These are phyloP conservation scores for Batrachochytrium dendrobatidis DNA, from an alignment of 371 early-diverging fungal genomes.

Conservation along the genomic window DNA sequence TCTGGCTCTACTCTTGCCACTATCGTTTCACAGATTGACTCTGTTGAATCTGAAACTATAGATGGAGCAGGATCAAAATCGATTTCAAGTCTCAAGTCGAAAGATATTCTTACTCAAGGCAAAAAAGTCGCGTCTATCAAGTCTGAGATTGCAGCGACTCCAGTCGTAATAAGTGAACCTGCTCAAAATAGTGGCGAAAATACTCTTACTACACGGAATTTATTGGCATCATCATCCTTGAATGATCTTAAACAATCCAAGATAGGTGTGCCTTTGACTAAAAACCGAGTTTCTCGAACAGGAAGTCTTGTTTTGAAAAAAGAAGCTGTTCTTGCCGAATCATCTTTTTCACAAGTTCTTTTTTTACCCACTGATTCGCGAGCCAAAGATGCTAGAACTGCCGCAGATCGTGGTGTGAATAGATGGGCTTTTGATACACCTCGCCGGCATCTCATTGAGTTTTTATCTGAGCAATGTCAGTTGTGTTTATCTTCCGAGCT, in stretches of 20 bases:
- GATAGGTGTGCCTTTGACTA: conserved; percentile 3
- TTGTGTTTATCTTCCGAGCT: conserved; percentile 53
- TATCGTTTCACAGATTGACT: conserved; percentile 27
- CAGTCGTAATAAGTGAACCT: too few relatives aligned
- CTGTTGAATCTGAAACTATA: not conserved
- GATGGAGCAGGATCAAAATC: not conserved
- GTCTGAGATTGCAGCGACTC: too few relatives aligned
- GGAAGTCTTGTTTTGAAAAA: too few relatives aligned
- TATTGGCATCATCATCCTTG: too few relatives aligned
- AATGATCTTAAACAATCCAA: too few relatives aligned
- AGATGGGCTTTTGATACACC: conserved; percentile 73
- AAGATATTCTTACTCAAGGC: too few relatives aligned
- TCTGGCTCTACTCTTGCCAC: conserved; percentile 29
- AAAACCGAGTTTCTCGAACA: too few relatives aligned
- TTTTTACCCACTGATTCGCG: conserved; percentile 55
- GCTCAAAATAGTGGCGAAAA: too few relatives aligned
- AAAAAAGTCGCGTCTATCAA: too few relatives aligned
- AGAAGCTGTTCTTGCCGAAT: too few relatives aligned
- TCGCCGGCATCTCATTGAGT: conserved; percentile 60
- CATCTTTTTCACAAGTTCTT: too few relatives aligned
- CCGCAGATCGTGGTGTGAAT: conserved; percentile 53
- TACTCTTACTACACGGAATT: too few relatives aligned
- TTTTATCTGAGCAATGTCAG: conserved; percentile 52
- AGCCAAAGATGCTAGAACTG: conserved; percentile 61
- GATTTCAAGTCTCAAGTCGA: not conserved